A percentile compares a stretch with the other conserved stretches of the same genome.
Evolutionary conservation across 495 filamentous ascomycete genomes (phyloP).

Genomic region (Diplogelasinospora grovesii): DNA sequence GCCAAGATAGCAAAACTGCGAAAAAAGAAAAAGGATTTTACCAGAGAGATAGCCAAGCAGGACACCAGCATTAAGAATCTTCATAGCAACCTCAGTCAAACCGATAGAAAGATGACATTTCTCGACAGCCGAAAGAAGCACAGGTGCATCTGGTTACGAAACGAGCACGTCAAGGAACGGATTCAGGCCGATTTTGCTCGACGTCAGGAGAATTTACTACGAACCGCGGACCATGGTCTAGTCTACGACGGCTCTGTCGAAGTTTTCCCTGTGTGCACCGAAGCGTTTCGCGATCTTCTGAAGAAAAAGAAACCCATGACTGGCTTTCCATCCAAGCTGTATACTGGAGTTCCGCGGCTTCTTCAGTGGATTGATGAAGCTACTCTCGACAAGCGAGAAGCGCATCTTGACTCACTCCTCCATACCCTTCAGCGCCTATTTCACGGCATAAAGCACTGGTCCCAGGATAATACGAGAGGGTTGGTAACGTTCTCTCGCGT

Average conservation of each 20-base stretch:
- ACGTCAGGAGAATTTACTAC: slow-evolving; percentile 2
- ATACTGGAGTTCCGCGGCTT: slow-evolving; percentile 18
- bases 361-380: slow-evolving; percentile 14
- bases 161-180: slow-evolving; percentile 6
- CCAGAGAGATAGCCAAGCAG: neutral
- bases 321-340: slow-evolving; percentile 15
- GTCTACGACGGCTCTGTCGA: slow-evolving; percentile 2
- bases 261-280: slow-evolving; percentile 10
- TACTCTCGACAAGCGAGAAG: slow-evolving; percentile 9
- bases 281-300: slow-evolving; percentile 12
- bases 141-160: slow-evolving; percentile 6
- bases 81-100: neutral
- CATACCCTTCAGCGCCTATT: slow-evolving; percentile 6
- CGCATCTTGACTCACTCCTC: slow-evolving; percentile 13
- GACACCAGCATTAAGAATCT: neutral
- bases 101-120: neutral
- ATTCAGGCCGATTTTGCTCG: slow-evolving; percentile 2
- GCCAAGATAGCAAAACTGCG: neutral
- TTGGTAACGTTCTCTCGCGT: neutral
- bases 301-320: neutral
- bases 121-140: slow-evolving; percentile 4
- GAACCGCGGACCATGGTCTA: neutral
- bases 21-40: neutral
- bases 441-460: slow-evolving; percentile 14
- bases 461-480: slow-evolving; percentile 5